Evolutionary conservation across 108 stramenopile genomes (phyloP), one percentile per base, ranked within the genome.

Genomic region (Chaetoceros tenuissimus): DNA sequence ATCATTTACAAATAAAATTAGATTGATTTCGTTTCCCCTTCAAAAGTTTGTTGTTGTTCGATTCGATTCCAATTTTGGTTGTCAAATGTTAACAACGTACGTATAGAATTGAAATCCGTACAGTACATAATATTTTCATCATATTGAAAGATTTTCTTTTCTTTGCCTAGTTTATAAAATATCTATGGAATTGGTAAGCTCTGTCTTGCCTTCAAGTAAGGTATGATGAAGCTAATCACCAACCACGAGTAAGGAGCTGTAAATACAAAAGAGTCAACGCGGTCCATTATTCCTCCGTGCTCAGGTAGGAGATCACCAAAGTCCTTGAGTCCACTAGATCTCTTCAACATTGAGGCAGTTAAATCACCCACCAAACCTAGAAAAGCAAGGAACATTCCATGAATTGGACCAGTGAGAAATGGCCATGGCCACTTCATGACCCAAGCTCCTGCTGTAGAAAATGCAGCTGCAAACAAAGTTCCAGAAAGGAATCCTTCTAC

Each of bases 271-370:
- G 90, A 93, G 59, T 98, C 97, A 19, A 96, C 86, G 21, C 97
- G 82, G 55, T 98, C 97, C 62, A 98, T 69, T 21, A 96, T 81
- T 10, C 97, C 97, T 20, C 97, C 97, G 58, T 98, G 97, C 72
- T 96, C 97, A 0, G 97, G 97, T 53, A 98, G 85, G 30, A 98
- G 57, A 64, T 90, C 81, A 10, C 97, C 97, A 63, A 94, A 94
- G 63, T 98, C 97, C 70, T 98, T 98, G 59, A 98, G 45, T 1
- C 88, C 95, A 0, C 95, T 95, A 73, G 96, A 95, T 21, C 97
- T 76, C 65, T 98, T 98, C 25, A 98, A 62, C 95, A 98, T 94
- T 20, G 87, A 89, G 16, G 96, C 96, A 1, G 97, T 97, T 55
- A 98, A 68, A 67, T 98, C 97, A 0, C 97, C 97, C 24, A 96